Percentiles rank a stretch among this genome's conserved stretches.
These are phyloP conservation scores for Macrocybe gigantea DNA, from an alignment of 768 basidiomycete species.

Conservation along the genomic window DNA sequence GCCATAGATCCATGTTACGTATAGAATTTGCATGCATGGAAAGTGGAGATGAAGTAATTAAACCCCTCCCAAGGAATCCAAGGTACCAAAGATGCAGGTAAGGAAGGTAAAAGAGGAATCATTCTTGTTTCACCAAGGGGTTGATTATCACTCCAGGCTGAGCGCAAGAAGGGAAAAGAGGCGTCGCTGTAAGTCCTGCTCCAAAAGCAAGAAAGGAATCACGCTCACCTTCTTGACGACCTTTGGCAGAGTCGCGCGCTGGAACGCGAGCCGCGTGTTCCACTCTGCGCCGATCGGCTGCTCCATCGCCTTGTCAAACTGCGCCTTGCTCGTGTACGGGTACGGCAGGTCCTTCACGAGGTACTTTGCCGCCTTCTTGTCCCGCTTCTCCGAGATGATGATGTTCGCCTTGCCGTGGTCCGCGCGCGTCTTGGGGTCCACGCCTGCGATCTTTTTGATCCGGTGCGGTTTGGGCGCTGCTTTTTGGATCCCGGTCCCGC, in stretches of 20 bases:
- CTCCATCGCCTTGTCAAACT: slow-evolving; percentile 83
- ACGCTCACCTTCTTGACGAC: slow-evolving; percentile 76
- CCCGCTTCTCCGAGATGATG: slow-evolving; percentile 93
- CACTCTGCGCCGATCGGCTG: slow-evolving; percentile 85
- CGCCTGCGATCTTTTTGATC: slow-evolving; percentile 77
- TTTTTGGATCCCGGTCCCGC: slow-evolving; percentile 66
- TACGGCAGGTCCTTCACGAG: slow-evolving; percentile 87
- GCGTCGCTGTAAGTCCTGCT: not conserved
- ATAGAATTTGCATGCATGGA: too few species aligned
- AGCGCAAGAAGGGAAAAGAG: slow-evolving; percentile 7
- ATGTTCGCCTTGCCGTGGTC: slow-evolving; percentile 84
- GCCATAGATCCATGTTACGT: too few species aligned
- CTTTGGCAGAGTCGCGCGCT: slow-evolving; percentile 76
- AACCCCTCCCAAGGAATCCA: too few species aligned
- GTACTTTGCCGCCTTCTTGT: slow-evolving; percentile 91
- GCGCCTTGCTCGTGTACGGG: slow-evolving; percentile 90
- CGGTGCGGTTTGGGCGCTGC: slow-evolving; percentile 59
- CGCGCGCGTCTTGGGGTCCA: slow-evolving; percentile 72
- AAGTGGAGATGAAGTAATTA: too few species aligned
- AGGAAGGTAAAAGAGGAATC: not conserved
- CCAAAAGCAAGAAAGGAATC: not conserved
- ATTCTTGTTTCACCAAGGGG: slow-evolving; percentile 50
- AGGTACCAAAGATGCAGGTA: too few species aligned
- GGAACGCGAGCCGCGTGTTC: slow-evolving; percentile 86
- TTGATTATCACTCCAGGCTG: slow-evolving; percentile 70